Percentiles rank a stretch among this genome's conserved stretches.
These are phyloP conservation scores for Salix udensis DNA, from an alignment of 345 rosid genomes.

Conservation along the genomic window DNA sequence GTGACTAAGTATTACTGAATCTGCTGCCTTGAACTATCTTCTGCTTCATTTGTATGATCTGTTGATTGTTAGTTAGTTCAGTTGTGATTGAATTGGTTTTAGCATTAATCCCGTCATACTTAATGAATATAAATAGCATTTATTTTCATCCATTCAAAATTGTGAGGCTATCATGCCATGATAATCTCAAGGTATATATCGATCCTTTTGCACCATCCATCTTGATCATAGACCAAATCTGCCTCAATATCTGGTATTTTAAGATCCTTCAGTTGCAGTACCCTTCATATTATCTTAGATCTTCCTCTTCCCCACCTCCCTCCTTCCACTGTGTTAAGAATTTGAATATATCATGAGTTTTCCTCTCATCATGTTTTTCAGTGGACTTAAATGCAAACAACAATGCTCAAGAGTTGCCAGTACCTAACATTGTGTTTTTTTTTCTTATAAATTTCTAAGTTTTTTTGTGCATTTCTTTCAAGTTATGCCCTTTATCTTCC, in stretches of 20 bases:
- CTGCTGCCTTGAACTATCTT: neutral
- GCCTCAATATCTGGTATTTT: neutral
- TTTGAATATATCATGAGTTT: neutral
- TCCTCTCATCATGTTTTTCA: neutral
- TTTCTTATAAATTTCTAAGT: neutral
- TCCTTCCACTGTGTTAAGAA: neutral
- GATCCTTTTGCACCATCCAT: neutral
- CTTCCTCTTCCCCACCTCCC: neutral
- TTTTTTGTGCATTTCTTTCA: neutral
- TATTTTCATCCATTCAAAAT: neutral
- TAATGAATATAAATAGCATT: neutral
- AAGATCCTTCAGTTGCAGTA: neutral
- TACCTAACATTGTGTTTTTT: neutral
- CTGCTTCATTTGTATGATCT: neutral
- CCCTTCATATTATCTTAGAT: neutral
- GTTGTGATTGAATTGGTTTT: neutral
- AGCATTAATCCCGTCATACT: neutral
- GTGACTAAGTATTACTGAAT: constrained; percentile 3
- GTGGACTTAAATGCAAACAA: neutral
- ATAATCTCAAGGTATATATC: neutral
- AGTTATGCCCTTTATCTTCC: neutral
- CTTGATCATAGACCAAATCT: neutral
- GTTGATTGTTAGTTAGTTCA: neutral
- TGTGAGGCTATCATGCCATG: neutral
- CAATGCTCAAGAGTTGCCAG: neutral